Evolutionary conservation across 2,329 filamentous ascomycete species (phyloP).

Genomic region (Botryotinia convoluta): DNA sequence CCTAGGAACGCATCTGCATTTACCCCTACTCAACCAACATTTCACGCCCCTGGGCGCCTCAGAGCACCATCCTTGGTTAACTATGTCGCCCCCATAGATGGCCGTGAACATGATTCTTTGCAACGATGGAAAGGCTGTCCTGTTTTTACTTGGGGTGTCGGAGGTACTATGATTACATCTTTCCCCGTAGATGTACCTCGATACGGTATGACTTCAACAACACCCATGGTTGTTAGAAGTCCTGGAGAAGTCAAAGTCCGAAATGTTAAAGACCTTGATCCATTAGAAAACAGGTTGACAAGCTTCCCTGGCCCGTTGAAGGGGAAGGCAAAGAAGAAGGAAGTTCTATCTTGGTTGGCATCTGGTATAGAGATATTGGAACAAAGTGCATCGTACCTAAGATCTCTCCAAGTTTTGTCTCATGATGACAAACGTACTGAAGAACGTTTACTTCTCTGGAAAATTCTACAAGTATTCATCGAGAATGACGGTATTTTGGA

Average conservation of each 20-base stretch:
- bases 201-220: conserved; percentile 66
- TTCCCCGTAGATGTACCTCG: conserved; percentile 88
- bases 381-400: conserved; percentile 43
- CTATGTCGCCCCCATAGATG: conserved; percentile 61
- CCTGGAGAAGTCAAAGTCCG: conserved; percentile 80
- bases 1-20: conserved; percentile 25
- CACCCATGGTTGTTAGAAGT: conserved; percentile 76
- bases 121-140: conserved; percentile 90
- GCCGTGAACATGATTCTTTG: conserved; percentile 70
- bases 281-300: conserved; percentile 67
- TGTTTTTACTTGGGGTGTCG: conserved; percentile 83
- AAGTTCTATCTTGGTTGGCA: conserved; percentile 76
- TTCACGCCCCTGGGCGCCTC: conserved; percentile 40
- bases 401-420: conserved; percentile 50
- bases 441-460: conserved; percentile 84
- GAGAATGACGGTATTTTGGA: conserved; percentile 84
- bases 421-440: conserved; percentile 68
- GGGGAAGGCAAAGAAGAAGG: conserved; percentile 93
- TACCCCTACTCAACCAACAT: conserved; percentile 19
- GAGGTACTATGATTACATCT: conserved; percentile 75
- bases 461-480: conserved; percentile 74
- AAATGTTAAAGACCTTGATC: conserved; percentile 69
- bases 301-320: conserved; percentile 90
- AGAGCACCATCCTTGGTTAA: conserved; percentile 56
- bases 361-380: conserved; percentile 74